These are phyloP conservation scores for Sicyos baderoa DNA, from an alignment of 306 rosid genomes.

Conservation along the genomic window DNA sequence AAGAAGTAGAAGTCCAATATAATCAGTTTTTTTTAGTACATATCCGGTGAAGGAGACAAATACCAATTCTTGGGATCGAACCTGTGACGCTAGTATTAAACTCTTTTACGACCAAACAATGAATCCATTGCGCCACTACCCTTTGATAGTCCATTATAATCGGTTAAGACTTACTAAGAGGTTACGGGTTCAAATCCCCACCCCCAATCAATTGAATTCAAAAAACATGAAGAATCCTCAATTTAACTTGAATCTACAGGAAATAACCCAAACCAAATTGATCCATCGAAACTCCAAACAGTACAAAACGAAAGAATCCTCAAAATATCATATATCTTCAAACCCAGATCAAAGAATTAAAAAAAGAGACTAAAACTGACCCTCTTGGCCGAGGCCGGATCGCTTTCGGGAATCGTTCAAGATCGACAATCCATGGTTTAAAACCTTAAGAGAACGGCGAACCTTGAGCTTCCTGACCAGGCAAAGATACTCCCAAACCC, in stretches of 20 bases:
- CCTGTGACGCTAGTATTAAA: no score
- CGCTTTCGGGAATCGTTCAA: slow-evolving; percentile 62
- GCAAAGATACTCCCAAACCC: slow-evolving; percentile 84
- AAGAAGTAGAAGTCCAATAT: no score
- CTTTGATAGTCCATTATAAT: no score
- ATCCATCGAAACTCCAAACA: background rate
- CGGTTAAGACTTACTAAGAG: no score
- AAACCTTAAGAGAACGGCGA: slow-evolving; percentile 74
- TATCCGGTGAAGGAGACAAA: no score
- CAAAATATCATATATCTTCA: background rate
- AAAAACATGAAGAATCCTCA: background rate
- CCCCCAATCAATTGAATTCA: no score
- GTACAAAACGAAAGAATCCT: background rate
- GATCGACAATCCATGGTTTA: slow-evolving; percentile 74
- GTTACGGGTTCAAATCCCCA: no score
- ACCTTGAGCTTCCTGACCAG: slow-evolving; percentile 75
- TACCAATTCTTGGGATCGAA: no score
- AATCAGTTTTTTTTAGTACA: no score
- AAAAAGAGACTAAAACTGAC: slow-evolving; percentile 30
- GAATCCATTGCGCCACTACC: no score
- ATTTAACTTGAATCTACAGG: background rate
- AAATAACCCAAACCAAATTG: background rate
- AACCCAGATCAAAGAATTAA: slow-evolving; percentile 14
- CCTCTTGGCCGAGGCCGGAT: slow-evolving; percentile 70
- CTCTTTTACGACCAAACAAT: no score